phyloP scores from a whole-genome alignment of 768 basidiomycete genomes.

The Lenzites betulinus region DNA sequence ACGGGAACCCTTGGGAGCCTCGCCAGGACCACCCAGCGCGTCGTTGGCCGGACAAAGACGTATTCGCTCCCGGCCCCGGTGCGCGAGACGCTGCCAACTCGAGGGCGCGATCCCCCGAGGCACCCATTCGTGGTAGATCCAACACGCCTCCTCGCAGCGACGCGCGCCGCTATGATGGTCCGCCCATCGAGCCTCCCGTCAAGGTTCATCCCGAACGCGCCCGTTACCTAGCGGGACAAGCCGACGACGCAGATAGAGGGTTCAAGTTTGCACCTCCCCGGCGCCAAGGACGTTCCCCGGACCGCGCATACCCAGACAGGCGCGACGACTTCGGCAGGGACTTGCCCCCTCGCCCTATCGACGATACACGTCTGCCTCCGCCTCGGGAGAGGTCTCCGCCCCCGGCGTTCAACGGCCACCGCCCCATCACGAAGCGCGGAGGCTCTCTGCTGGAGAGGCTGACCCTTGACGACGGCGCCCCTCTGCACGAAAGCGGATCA shows the following conservation, averaged over 20 bases:
- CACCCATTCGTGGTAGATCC: neutral
- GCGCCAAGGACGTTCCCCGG: slow-evolving; percentile 2
- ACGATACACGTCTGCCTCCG: slow-evolving; percentile 1
- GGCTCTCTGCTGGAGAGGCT: slow-evolving; percentile 43
- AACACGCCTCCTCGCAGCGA: neutral
- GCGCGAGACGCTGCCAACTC: neutral
- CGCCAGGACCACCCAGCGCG: neutral
- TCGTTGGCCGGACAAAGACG: neutral
- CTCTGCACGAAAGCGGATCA: slow-evolving; percentile 15
- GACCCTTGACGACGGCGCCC: slow-evolving; percentile 26
- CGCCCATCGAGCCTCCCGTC: neutral
- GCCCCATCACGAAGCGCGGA: slow-evolving; percentile 27
- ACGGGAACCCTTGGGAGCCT: neutral
- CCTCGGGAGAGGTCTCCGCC: slow-evolving; percentile 4
- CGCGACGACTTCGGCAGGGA: neutral
- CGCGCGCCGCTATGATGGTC: neutral
- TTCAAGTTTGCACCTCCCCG: slow-evolving; percentile 6
- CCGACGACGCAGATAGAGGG: neutral
- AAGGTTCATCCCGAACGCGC: slow-evolving; percentile 25
- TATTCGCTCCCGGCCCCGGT: neutral
- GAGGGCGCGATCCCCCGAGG: neutral
- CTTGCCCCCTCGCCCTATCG: neutral
- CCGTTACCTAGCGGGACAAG: slow-evolving; percentile 4
- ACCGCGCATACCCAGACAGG: neutral
- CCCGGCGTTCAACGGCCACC: neutral